phyloP scores from a whole-genome alignment of 2,329 filamentous ascomycete species.

The Cercospora berteroae region DNA sequence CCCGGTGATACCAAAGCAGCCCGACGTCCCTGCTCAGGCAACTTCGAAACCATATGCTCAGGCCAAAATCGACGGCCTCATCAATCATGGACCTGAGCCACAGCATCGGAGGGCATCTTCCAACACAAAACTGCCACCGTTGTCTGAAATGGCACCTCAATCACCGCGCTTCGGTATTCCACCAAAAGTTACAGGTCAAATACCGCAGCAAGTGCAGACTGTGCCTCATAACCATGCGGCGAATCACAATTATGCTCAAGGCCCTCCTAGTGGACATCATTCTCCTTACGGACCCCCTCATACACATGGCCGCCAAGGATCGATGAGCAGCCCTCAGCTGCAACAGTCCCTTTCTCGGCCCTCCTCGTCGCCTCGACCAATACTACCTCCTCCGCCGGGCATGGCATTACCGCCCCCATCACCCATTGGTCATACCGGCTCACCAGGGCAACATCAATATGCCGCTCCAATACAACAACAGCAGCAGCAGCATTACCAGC shows the following conservation, averaged over 20 bases:
- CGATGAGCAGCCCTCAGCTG: conserved; percentile 34
- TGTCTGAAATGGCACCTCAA: conserved; percentile 39
- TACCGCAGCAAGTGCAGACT: conserved; percentile 26
- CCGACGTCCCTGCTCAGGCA: conserved; percentile 14
- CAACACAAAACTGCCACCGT: conserved; percentile 35
- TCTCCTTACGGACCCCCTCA: conserved; percentile 40
- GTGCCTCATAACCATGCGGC: conserved; percentile 28
- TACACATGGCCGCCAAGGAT: conserved; percentile 28
- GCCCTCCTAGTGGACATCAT: conserved; percentile 38
- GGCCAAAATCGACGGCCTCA: conserved; percentile 39
- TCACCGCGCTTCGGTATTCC: conserved; percentile 34
- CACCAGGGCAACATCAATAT: conserved; percentile 32
- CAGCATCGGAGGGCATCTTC: conserved; percentile 36
- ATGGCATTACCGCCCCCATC: conserved; percentile 35
- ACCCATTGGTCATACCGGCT: conserved; percentile 33
- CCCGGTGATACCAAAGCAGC: conserved; percentile 18
- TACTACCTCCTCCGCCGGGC: conserved; percentile 40
- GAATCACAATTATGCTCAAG: conserved; percentile 34
- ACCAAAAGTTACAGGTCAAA: conserved; percentile 26
- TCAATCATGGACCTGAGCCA: conserved; percentile 39
- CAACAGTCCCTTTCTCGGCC: conserved; percentile 34
- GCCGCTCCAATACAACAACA: conserved; percentile 13
- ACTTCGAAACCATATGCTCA: conserved; percentile 32
- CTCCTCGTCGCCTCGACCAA: conserved; percentile 40
- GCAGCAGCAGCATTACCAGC: conserved; percentile 30